Conservation (phyloP, 2,329 filamentous ascomycete genomes). For the Aureobasidium sp. region DNA sequence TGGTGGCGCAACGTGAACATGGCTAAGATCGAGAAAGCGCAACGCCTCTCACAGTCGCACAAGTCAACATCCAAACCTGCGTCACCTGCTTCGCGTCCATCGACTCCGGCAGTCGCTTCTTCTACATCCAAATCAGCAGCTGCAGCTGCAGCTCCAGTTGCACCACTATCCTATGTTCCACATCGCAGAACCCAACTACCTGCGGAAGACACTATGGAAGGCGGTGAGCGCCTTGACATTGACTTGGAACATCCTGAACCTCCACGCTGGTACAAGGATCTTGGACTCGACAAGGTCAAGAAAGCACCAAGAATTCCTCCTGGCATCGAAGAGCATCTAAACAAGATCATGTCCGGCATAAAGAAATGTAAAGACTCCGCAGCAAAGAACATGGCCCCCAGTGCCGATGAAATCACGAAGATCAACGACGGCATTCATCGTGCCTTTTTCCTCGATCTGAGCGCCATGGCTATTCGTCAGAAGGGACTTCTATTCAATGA, state of each 20-base stretch:
- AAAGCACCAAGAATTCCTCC: neutral
- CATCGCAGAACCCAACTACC: neutral
- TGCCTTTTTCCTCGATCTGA: slow-evolving; percentile 32
- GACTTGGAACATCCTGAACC: neutral
- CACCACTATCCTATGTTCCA: neutral
- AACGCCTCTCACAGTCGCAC: neutral
- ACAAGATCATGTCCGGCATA: neutral
- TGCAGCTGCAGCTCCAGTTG: neutral
- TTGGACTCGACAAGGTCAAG: neutral
- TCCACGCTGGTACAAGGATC: neutral
- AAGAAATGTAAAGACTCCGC: neutral
- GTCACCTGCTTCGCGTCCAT: neutral
- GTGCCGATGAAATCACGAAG: slow-evolving; percentile 21
- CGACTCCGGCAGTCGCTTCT: no score
- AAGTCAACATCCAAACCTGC: neutral
- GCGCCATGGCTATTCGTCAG: slow-evolving; percentile 27
- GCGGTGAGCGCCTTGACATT: neutral
- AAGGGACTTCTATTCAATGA: slow-evolving; percentile 30
- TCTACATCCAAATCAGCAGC: neutral
- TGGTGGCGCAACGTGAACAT: slow-evolving; percentile 9
- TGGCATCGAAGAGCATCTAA: neutral
- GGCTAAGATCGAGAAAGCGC: neutral
- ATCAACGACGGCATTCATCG: slow-evolving; percentile 34
- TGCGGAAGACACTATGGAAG: neutral
- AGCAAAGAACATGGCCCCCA: neutral